These are phyloP conservation scores for Didymella exigua DNA, from an alignment of 2,329 filamentous ascomycete genomes.

Conservation along the genomic window DNA sequence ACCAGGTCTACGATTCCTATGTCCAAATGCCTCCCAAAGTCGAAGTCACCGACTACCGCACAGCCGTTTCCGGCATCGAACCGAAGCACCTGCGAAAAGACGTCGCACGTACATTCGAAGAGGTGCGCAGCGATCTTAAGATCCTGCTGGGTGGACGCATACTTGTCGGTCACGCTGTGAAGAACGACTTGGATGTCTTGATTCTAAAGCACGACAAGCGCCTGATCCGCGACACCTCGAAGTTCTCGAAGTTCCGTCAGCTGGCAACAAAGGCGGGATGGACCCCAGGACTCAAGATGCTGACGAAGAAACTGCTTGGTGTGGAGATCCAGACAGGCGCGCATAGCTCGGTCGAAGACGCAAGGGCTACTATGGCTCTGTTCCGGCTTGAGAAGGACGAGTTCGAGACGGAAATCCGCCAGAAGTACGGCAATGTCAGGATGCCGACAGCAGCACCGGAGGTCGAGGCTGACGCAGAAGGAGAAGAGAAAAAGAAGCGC, in stretches of 20 bases:
- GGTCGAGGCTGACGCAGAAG: conserved; percentile 28
- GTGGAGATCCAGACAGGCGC: conserved; percentile 65
- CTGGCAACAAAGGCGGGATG: conserved; percentile 64
- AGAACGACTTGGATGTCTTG: conserved; percentile 76
- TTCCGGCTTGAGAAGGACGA: conserved; percentile 82
- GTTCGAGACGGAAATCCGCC: conserved; percentile 81
- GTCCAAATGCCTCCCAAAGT: conserved; percentile 72
- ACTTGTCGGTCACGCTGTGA: conserved; percentile 82
- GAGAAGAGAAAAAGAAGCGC: conserved; percentile 40
- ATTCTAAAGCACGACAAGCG: conserved; percentile 77
- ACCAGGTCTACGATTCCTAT: conserved; percentile 92
- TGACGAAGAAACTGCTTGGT: conserved; percentile 63
- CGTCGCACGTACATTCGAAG: conserved; percentile 64
- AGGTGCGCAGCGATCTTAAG: conserved; percentile 76
- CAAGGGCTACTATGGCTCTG: conserved; percentile 85
- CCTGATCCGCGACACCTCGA: conserved; percentile 84
- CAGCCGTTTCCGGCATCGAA: conserved; percentile 80
- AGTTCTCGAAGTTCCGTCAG: conserved; percentile 74
- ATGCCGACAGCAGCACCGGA: conserved; percentile 30
- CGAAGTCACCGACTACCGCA: conserved; percentile 87
- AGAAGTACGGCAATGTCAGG: conserved; percentile 57
- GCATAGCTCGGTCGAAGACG: conserved; percentile 74
- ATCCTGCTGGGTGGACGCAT: conserved; percentile 72
- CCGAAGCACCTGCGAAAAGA: conserved; percentile 70
- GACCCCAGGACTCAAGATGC: conserved; percentile 69